Evolutionary conservation across 2,329 filamentous ascomycete species (phyloP).

Genomic region (Neurospora sp.): DNA sequence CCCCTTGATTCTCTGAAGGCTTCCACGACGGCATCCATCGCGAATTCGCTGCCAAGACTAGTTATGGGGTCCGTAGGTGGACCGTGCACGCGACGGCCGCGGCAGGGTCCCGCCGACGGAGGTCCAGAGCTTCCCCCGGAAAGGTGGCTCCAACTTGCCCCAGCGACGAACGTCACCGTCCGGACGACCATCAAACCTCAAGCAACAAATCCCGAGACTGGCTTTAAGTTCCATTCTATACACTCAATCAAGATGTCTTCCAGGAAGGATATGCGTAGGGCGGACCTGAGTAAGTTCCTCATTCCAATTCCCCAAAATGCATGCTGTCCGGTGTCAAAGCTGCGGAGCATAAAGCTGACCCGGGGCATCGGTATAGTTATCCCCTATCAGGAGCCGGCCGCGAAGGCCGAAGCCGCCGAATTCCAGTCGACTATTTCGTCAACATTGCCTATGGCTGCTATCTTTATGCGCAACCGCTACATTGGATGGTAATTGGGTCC

Average conservation of each 20-base stretch:
- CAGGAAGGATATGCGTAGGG: slow-evolving; percentile 33
- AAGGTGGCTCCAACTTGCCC: background rate
- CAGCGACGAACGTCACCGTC: background rate
- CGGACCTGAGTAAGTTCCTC: slow-evolving; percentile 31
- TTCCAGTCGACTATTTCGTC: slow-evolving; percentile 62
- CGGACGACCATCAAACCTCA: background rate
- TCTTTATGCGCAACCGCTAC: slow-evolving; percentile 86
- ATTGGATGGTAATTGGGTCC: slow-evolving; percentile 47
- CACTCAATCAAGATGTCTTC: slow-evolving; percentile 26
- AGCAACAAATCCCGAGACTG: background rate
- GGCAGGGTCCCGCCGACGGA: background rate
- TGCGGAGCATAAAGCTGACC: slow-evolving; percentile 2
- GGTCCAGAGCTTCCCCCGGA: background rate
- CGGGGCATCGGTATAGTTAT: slow-evolving; percentile 50
- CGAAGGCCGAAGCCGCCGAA: slow-evolving; percentile 55
- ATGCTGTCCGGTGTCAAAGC: background rate
- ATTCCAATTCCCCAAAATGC: slow-evolving; percentile 1
- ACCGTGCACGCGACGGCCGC: background rate
- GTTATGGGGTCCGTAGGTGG: background rate
- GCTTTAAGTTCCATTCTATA: background rate
- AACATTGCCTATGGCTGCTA: slow-evolving; percentile 90
- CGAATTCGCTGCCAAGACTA: background rate
- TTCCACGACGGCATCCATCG: background rate
- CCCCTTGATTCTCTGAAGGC: background rate
- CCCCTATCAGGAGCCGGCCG: slow-evolving; percentile 70